Base-by-base conservation (phyloP, 2,329 filamentous ascomycete genomes). In the Cercospora berteroae region DNA sequence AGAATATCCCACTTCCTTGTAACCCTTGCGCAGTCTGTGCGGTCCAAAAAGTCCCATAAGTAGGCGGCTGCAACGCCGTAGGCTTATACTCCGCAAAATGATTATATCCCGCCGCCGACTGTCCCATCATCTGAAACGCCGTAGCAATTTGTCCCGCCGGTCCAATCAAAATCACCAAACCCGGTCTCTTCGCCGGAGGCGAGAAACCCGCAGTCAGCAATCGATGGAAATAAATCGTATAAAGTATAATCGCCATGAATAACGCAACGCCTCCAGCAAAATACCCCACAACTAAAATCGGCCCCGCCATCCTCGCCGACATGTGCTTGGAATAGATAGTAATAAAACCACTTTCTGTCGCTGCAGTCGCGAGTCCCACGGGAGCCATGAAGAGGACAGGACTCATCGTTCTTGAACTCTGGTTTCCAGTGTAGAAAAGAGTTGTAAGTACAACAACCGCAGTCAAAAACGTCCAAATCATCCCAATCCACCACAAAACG, bases 401-500 rank as follows among this genome's bases (percentile, higher is more conserved):
- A 16, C 58, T 64, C 44, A 68, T 69, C 13, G 18, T 29, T 16
- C 61, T 20, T 13, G 55, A 33, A 4, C 39, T 20, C 31, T 64
- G 65, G 10, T 64, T 58, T 23, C 65, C 65, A 16, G 55, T 67
- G 57, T 61, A 64, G 33, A 69, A 67, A 1, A 69, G 50, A 9
- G 48, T 42, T 5, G 65, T 29, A n/a, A 71, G 39, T 16, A 67
- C 67, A 12, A 71, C 65, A 9, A 67, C 6, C 13, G 60, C 33
- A 4, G 63, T 65, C 2, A 59, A 9, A 23, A 65, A 63, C 18
- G 64, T 56, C 69, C 69, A 71, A n/a, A 36, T 33, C 10, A 60
- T 27, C 9, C 68, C 66, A 27, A 70, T 67, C 68, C 69, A 70
- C 65, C 68, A 68, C 9, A 70, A 57, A 5, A 67, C 66, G 50